Evolutionary conservation across 2,329 filamentous ascomycete species (phyloP), one percentile per base, ranked within the genome.

Genomic region (Didymosphaeria variabile): DNA sequence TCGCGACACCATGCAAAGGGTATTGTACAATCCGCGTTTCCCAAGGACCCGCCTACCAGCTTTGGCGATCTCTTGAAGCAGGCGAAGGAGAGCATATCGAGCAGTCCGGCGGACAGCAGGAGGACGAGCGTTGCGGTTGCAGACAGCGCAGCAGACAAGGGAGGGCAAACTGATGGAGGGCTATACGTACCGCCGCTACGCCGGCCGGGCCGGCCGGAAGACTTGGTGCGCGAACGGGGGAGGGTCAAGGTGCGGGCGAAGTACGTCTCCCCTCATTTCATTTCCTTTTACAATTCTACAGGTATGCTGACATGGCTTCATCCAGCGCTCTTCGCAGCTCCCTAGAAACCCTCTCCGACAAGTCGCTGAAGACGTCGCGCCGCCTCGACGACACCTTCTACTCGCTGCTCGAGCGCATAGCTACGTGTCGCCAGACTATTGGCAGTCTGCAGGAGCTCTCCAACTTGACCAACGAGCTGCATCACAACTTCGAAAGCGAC

Each of bases 341-440:
- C 23, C 70, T 84, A 10, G 77, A 80, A 55, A 67, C 65, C 52
- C 81, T 93, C 12, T 84, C 84, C 67, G 79, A 84, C 34, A 84
- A 88, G 73, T 90, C 90, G 23, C 83, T 87, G 58, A 79, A 83
- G 23, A 87, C 88, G 26, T 91, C 88, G 17, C 83, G 85, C 62
- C 85, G 85, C 36, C 85, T 94, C 45, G 91, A 94, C 74, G 87
- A 90, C 60, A 89, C 89, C 3, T 94, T 93, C 79, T 91, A 91
- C 65, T 86, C 87, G 0, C 85, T 93, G 10, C 82, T 93, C 32
- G 88, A 92, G 72, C 91, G 90, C 71, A 83, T 91, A 52, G 85
- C 84, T 53, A 77, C 83, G 0, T 80, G 94, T 40, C 88, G 90
- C 57, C 85, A 82, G 66, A 92, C 88, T 0, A 85, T 93, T 42